Percentiles rank a stretch among this genome's conserved stretches.
phyloP scores from a whole-genome alignment of 306 rosid genomes.

The Cucurbita ficifolia region DNA sequence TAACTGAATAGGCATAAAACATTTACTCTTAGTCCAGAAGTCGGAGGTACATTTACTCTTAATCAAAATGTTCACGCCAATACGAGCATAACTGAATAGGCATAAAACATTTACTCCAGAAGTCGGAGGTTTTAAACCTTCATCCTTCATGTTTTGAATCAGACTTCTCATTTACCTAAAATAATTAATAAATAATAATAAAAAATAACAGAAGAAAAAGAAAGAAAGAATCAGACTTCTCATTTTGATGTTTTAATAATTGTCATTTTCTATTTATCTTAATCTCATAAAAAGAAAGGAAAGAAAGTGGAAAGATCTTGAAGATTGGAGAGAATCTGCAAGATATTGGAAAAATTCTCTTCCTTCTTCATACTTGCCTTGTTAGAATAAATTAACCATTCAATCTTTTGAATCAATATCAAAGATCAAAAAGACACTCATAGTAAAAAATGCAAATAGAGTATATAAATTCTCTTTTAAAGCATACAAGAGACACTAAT shows the following conservation, averaged over 20 bases:
- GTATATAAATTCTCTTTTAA: background rate
- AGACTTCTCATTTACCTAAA: background rate
- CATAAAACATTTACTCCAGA: too few species aligned
- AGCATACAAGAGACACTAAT: background rate
- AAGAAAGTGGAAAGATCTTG: background rate
- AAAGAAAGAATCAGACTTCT: background rate
- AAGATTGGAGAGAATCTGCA: background rate
- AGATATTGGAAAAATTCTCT: background rate
- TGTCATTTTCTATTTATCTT: background rate
- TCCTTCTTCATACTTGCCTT: background rate
- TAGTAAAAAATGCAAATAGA: background rate
- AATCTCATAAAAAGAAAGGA: background rate
- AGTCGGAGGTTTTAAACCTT: too few species aligned
- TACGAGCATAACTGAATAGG: too few species aligned
- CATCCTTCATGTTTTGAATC: background rate
- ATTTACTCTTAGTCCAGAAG: too few species aligned
- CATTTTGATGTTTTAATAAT: background rate
- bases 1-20: too few species aligned
- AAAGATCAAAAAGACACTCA: background rate
- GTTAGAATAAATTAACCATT: background rate
- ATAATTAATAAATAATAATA: too few species aligned
- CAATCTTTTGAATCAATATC: background rate
- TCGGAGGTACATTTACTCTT: too few species aligned
- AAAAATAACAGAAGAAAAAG: too few species aligned
- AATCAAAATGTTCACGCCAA: too few species aligned